A percentile compares a stretch with the other conserved stretches of the same genome.
Evolutionary conservation across 352 stramenopile species (phyloP).

Genomic region (Pythium folliculosum): DNA sequence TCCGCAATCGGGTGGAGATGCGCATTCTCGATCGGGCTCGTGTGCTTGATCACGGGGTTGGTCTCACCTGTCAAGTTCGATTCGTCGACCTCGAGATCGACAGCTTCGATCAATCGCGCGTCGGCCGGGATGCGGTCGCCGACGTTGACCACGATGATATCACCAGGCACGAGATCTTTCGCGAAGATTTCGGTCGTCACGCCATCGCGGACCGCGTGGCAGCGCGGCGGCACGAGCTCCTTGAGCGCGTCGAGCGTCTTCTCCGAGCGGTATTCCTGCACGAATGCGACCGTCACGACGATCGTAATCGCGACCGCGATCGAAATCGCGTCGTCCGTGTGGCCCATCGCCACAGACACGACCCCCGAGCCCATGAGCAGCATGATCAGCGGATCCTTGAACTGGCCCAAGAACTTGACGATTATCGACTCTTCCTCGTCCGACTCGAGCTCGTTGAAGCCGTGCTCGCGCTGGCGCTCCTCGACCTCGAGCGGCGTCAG

Average conservation of each 20-base stretch:
- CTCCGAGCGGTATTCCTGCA: conserved; percentile 88
- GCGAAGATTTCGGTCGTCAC: conserved; percentile 62
- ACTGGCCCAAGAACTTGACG: conserved; percentile 91
- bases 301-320: conserved; percentile 96
- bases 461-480: conserved; percentile 69
- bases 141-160: conserved; percentile 89
- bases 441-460: conserved; percentile 67
- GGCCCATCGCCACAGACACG: conserved; percentile 91
- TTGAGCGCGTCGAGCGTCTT: conserved; percentile 87
- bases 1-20: conserved; percentile 75
- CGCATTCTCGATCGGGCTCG: conserved; percentile 54
- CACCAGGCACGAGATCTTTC: conserved; percentile 79
- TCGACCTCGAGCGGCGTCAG: conserved; percentile 55
- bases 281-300: conserved; percentile 95
- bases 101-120: conserved; percentile 88
- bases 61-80: conserved; percentile 95
- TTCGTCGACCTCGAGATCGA: conserved; percentile 91
- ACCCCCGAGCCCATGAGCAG: conserved; percentile 93
- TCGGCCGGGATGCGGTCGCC: conserved; percentile 94
- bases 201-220: conserved; percentile 64
- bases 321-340: conserved; percentile 95
- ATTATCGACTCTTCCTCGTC: conserved; percentile 88
- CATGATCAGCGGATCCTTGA: conserved; percentile 97
- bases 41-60: conserved; percentile 79
- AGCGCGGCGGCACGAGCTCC: conserved; percentile 75